These are phyloP conservation scores for Lactarius indigo DNA, from an alignment of 768 basidiomycete species.

Conservation along the genomic window DNA sequence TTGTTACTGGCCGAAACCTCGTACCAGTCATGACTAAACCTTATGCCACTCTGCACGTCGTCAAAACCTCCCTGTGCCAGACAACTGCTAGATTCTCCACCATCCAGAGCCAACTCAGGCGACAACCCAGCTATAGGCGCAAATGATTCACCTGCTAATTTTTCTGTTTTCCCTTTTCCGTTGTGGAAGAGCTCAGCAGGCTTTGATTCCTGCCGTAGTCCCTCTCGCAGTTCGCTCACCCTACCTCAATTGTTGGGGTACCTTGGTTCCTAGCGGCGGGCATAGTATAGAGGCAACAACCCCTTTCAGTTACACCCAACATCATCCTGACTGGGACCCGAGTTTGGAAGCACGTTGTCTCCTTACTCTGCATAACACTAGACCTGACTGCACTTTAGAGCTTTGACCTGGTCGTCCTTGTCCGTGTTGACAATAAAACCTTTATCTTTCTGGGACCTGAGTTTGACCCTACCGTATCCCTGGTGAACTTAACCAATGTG, in stretches of 20 bases:
- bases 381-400: background rate
- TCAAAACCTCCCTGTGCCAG: background rate
- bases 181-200: background rate
- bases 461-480: background rate
- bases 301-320: too few species aligned
- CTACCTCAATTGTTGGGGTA: constrained; percentile 27
- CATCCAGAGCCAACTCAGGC: background rate
- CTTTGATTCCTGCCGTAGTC: constrained; percentile 4
- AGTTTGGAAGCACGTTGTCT: too few species aligned
- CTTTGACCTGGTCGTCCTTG: constrained; percentile 16
- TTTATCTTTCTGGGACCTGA: constrained; percentile 26
- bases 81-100: background rate
- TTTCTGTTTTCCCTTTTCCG: background rate
- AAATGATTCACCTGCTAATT: background rate
- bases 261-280: too few species aligned
- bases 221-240: constrained; percentile 31
- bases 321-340: too few species aligned
- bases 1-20: too few species aligned
- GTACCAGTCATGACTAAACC: too few species aligned
- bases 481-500: constrained; percentile 25
- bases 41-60: too few species aligned
- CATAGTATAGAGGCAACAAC: too few species aligned
- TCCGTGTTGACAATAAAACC: constrained; percentile 15
- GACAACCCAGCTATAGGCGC: background rate
- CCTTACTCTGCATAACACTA: background rate